A percentile compares a stretch with the other conserved stretches of the same genome.
These are phyloP conservation scores for Rhizopus stolonifer DNA, from an alignment of 371 early-diverging fungal species.

Conservation along the genomic window DNA sequence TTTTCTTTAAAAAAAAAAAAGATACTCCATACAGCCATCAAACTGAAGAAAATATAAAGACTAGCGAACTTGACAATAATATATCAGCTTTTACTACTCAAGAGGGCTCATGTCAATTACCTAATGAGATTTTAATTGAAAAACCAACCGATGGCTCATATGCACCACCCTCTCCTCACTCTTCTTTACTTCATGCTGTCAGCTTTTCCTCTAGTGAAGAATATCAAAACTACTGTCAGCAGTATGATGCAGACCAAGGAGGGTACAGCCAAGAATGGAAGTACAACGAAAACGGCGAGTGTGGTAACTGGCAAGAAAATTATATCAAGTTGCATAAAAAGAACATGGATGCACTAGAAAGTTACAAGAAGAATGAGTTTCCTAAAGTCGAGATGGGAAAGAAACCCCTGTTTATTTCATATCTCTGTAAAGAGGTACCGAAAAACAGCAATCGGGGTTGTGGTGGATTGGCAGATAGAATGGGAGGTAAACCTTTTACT, in stretches of 20 bases:
- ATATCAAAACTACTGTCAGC: conserved; percentile 37
- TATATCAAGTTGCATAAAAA: conserved; percentile 38
- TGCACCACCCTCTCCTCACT: conserved; percentile 46
- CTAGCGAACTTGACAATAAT: background rate
- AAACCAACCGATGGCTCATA: conserved; percentile 37
- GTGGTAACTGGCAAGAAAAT: conserved; percentile 46
- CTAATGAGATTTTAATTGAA: conserved; percentile 22
- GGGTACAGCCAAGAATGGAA: conserved; percentile 24
- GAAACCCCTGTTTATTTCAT: conserved; percentile 37
- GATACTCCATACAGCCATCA: background rate
- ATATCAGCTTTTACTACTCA: background rate
- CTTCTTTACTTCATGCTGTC: conserved; percentile 30
- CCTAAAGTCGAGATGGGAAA: conserved; percentile 18
- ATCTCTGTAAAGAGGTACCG: conserved; percentile 43
- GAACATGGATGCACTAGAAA: conserved; percentile 30
- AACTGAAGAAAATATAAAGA: background rate
- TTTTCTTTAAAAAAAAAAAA: background rate
- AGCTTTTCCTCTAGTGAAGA: conserved; percentile 26
- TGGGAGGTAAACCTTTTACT: conserved; percentile 35
- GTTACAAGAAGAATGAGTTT: conserved; percentile 32
- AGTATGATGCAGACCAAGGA: conserved; percentile 21
- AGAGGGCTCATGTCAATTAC: conserved; percentile 15
- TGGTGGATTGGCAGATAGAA: conserved; percentile 53
- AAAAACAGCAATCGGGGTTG: conserved; percentile 43
- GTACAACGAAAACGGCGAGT: conserved; percentile 32